Percentiles rank a stretch among this genome's conserved stretches.
Evolutionary conservation across 176 grass and related monocot genomes (phyloP).

Genomic region (barley (Hordeum vulgare)): MorexV3_pseudomolecules_assembly NC_058520.1:503598934-503599433

Average conservation of each 20-base stretch:
- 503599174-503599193: not conserved
- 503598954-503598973: too few relatives aligned
- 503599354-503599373: not conserved
- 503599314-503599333: not conserved
- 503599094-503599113: not conserved
- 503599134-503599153: not conserved
- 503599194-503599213: too few relatives aligned
- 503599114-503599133: not conserved
- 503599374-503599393: not conserved
- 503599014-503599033: not conserved
- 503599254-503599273: not conserved
- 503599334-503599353: not conserved
- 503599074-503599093: not conserved
- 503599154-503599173: not conserved
- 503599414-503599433: not conserved
- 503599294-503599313: too few relatives aligned
- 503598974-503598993: too few relatives aligned
- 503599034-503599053: not conserved
- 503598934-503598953: too few relatives aligned
- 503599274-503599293: too few relatives aligned
- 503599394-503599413: conserved; percentile 14
- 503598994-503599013: not conserved
- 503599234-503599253: not conserved
- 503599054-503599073: not conserved
- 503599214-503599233: not conserved